Evolutionary conservation across 495 filamentous ascomycete genomes (phyloP).

Genomic region (Neurospora pannonica): DNA sequence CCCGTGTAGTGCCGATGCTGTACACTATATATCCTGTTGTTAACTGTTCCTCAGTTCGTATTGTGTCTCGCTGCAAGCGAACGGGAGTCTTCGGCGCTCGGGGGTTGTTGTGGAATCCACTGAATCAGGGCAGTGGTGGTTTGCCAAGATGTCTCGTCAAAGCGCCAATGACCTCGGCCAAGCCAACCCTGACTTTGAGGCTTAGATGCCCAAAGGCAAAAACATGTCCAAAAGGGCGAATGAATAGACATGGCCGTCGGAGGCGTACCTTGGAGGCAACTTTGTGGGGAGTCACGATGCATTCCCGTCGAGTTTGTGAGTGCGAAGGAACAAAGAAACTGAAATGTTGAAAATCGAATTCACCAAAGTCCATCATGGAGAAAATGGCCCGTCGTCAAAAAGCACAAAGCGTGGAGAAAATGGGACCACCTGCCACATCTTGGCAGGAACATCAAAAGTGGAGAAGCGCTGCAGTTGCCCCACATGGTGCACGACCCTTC

Average conservation of each 20-base stretch:
- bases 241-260: not conserved
- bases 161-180: not conserved
- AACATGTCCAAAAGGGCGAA: not conserved
- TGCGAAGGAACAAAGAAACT: not conserved
- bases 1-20: not conserved
- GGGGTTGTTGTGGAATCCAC: not conserved
- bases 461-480: not conserved
- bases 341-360: not conserved
- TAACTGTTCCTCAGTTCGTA: not conserved
- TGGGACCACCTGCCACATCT: not conserved
- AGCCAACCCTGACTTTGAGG: not conserved
- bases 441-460: not conserved
- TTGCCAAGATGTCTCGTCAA: not conserved
- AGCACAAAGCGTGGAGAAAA: not conserved
- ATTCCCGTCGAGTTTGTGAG: not conserved
- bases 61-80: not conserved
- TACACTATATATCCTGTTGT: not conserved
- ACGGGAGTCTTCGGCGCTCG: not conserved
- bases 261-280: not conserved
- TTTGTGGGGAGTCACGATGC: not conserved
- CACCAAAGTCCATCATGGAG: not conserved
- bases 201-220: not conserved
- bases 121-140: not conserved
- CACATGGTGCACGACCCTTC: not conserved
- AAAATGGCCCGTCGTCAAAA: not conserved